Base-by-base conservation (phyloP, 2,329 filamentous ascomycete species). In the Allantophomopsis lycopodina region DNA sequence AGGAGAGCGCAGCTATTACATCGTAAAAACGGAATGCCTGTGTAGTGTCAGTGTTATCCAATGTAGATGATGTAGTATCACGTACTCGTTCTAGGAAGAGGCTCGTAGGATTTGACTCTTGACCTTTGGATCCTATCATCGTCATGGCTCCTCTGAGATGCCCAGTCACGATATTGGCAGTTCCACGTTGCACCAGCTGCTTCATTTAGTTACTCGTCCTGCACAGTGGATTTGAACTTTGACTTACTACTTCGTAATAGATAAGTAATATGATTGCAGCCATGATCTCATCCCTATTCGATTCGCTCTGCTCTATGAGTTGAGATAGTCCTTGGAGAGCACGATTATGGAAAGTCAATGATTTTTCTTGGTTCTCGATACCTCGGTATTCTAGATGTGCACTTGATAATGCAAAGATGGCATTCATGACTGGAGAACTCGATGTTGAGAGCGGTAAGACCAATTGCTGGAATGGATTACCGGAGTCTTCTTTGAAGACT, bases 391-490 rank as follows among this genome's bases (percentile, higher is more conserved):
- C 82, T 42, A 93, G 64, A 55, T 94, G 91, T 42, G 87, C 89
- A 41, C 82, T 83, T 1, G 85, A 76, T 7, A 95, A 64, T 0
- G 87, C 86, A 42, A 84, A 87, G 43, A 95, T 81, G 8, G 87
- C 85, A 52, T 91, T 85, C 56, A 83, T 82, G 4, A 94, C 68
- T 1, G 73, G 68, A 0, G 62, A 61, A 49, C 71, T 74, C 34
- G 54, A 61, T 37, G 68, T 62, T 2, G 71, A 73, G 32, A 79
- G 59, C 2, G 75, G 75, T n/a, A 79, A 57, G 7, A 79, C 69
- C 12, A 78, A 60, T 48, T 76, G 71, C 46, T 75, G 71, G 49
- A 79, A 79, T 0, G 74, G 73, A 44, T 79, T 79, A 15, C 71
- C 73, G 4, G 64, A 63, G 46, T 79, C 73, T 51, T 79, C 74